Conservation (phyloP, 495 filamentous ascomycete species). For the Aspergillus biplanus region DNA sequence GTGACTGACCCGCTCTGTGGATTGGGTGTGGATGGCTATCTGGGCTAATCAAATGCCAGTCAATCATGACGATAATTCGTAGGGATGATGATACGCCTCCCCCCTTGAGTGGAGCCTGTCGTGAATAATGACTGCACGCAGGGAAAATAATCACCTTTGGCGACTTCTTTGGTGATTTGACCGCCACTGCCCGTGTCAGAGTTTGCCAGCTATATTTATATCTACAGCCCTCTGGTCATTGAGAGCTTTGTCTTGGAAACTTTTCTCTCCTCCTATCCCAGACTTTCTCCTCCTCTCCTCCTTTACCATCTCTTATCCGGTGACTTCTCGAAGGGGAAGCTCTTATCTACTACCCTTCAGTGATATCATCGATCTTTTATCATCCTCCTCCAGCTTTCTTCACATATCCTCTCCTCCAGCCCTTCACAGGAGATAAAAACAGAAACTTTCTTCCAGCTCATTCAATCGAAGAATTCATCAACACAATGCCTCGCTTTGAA, state of each 20-base stretch:
- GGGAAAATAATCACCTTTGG: constrained; percentile 12
- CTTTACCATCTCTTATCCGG: constrained; percentile 4
- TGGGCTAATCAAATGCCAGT: constrained; percentile 12
- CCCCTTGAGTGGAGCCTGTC: constrained; percentile 34
- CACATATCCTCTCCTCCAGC: constrained; percentile 15
- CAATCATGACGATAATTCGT: constrained; percentile 49
- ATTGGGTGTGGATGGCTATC: constrained; percentile 2
- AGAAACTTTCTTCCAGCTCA: constrained; percentile 1
- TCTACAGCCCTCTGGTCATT: constrained; percentile 2
- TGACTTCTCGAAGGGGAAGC: neutral
- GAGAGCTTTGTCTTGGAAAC: constrained; percentile 1
- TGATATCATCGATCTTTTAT: constrained; percentile 21
- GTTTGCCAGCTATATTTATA: constrained; percentile 15
- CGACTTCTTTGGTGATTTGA: constrained; percentile 11
- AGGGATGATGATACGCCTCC: constrained; percentile 40
- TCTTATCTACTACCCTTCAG: constrained; percentile 4
- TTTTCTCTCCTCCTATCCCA: neutral
- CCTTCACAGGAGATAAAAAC: neutral
- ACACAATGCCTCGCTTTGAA: constrained; percentile 62
- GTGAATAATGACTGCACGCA: constrained; percentile 22
- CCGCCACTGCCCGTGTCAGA: constrained; percentile 23
- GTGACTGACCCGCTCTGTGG: constrained; percentile 1
- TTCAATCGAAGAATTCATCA: constrained; percentile 34
- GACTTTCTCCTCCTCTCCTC: constrained; percentile 5
- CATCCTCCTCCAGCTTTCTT: constrained; percentile 17